These are phyloP conservation scores for Pseudocercospora crystallina DNA, from an alignment of 2,329 filamentous ascomycete species.

Conservation along the genomic window DNA sequence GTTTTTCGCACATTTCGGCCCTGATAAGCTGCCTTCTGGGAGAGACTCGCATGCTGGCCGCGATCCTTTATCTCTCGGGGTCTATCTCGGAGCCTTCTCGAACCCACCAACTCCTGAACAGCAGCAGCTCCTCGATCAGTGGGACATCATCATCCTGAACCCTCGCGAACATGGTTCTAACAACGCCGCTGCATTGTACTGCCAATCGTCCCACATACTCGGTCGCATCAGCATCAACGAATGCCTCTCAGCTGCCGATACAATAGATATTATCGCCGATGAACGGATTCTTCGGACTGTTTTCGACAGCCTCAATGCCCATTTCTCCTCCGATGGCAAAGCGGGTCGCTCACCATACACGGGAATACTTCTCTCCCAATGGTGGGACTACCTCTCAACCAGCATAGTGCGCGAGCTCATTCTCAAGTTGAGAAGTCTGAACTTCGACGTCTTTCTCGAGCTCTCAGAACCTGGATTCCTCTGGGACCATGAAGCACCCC, in stretches of 20 bases:
- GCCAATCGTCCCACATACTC: conserved; percentile 25
- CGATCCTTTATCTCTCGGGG: conserved; percentile 26
- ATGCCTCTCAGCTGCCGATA: conserved; percentile 12
- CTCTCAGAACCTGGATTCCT: conserved; percentile 43
- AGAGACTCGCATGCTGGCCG: conserved; percentile 4
- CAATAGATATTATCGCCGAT: background rate
- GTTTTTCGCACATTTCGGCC: background rate
- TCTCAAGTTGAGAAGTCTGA: conserved; percentile 36
- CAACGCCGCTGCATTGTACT: conserved; percentile 25
- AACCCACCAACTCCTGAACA: conserved; percentile 20
- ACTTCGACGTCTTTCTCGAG: conserved; percentile 46
- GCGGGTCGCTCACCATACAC: conserved; percentile 34
- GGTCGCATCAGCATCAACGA: conserved; percentile 13
- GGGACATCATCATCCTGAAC: conserved; percentile 29
- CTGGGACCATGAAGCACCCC: conserved; percentile 31
- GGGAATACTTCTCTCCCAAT: conserved; percentile 46
- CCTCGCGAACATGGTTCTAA: conserved; percentile 23
- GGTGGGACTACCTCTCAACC: conserved; percentile 37
- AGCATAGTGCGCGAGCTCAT: conserved; percentile 35
- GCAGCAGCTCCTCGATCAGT: conserved; percentile 23
- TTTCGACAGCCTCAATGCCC: conserved; percentile 12
- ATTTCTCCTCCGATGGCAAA: conserved; percentile 18
- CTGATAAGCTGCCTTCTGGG: background rate
- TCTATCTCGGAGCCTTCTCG: conserved; percentile 31
- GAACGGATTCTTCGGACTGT: conserved; percentile 12